Conservation (phyloP, 2,329 filamentous ascomycete species). For the Penicillium sp. region DNA sequence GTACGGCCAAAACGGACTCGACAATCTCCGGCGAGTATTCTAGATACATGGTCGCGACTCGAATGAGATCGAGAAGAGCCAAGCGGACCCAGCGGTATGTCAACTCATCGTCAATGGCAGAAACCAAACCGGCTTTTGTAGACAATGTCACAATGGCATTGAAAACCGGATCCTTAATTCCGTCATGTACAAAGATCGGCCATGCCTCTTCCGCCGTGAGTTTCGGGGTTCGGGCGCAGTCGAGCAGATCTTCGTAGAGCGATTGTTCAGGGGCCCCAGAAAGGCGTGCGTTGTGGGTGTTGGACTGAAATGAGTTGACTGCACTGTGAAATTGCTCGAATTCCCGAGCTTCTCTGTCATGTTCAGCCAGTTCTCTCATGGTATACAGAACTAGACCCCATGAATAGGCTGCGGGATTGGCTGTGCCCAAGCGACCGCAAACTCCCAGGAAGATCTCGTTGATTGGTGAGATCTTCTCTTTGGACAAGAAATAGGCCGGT, state of each 20-base stretch:
- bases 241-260: constrained; percentile 49
- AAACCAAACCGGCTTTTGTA: constrained; percentile 46
- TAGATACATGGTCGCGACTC: constrained; percentile 63
- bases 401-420: constrained; percentile 71
- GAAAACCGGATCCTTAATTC: constrained; percentile 49
- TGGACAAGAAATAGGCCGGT: constrained; percentile 65
- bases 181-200: constrained; percentile 46
- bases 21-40: constrained; percentile 72
- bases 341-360: constrained; percentile 56
- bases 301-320: constrained; percentile 41
- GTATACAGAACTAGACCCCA: constrained; percentile 76
- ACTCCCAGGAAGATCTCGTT: constrained; percentile 67
- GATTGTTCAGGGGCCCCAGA: constrained; percentile 37
- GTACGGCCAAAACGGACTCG: constrained; percentile 61
- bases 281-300: constrained; percentile 32
- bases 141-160: constrained; percentile 48
- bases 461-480: constrained; percentile 67
- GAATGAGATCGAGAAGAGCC: constrained; percentile 67
- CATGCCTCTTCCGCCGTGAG: constrained; percentile 48
- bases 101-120: constrained; percentile 51
- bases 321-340: constrained; percentile 43
- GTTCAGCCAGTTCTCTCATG: constrained; percentile 63
- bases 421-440: constrained; percentile 56
- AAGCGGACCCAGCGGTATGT: constrained; percentile 63
- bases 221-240: constrained; percentile 41